Conservation (phyloP, 176 grass and related monocot genomes). For the Miscanthus lutarioriparius region DNA sequence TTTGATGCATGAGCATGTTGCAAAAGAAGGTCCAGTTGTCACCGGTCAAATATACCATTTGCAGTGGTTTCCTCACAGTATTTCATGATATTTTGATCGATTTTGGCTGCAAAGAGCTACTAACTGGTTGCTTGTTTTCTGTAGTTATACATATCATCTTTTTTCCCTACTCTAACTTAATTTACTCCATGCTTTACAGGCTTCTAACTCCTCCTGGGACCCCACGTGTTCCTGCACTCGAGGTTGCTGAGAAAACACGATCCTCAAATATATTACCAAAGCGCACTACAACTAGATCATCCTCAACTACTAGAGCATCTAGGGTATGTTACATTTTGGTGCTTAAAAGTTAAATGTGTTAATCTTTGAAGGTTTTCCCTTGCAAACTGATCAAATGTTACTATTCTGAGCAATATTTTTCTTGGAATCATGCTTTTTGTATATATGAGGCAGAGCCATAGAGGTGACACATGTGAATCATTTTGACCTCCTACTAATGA, state of each 20-base stretch:
- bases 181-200: slow-evolving; percentile 38
- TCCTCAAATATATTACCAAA: slow-evolving; percentile 60
- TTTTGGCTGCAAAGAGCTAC: not conserved
- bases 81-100: not conserved
- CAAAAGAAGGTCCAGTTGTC: not conserved
- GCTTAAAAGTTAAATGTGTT: not conserved
- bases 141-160: not conserved
- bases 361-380: not conserved
- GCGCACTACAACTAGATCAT: slow-evolving; percentile 60
- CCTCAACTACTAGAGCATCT: slow-evolving; percentile 78
- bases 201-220: slow-evolving; percentile 94
- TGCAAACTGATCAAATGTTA: not conserved
- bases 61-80: not conserved
- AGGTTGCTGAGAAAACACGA: slow-evolving; percentile 58
- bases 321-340: slow-evolving; percentile 55
- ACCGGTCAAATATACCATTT: not conserved
- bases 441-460: not conserved
- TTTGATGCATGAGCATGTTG: not conserved
- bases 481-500: slow-evolving; percentile 4
- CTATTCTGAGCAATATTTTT: not conserved
- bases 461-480: not conserved
- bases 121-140: not conserved
- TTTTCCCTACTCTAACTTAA: not conserved
- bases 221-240: slow-evolving; percentile 61
- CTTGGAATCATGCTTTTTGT: not conserved